A percentile compares a stretch with the other conserved stretches of the same genome.
Conservation (phyloP, 2,329 filamentous ascomycete genomes). For the Grosmannia clavigera region DNA sequence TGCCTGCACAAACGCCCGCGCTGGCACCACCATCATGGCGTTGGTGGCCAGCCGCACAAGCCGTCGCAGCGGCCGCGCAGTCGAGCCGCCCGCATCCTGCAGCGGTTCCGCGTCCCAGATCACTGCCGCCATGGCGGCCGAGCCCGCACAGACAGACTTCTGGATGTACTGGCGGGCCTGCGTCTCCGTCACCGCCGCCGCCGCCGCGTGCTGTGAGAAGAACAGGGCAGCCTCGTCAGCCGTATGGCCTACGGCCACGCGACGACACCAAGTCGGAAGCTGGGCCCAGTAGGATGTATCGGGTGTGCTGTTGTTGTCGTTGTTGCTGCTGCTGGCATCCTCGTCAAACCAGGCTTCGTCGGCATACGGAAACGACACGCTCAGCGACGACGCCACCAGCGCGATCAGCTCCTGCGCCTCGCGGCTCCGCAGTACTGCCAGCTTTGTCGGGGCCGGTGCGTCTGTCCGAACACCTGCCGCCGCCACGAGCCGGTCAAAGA, state of each 20-base stretch:
- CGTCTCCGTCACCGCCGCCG: neutral
- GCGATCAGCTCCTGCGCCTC: neutral
- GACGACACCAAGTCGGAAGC: constrained; percentile 3
- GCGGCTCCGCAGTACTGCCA: neutral
- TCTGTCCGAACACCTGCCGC: neutral
- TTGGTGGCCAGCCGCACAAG: neutral
- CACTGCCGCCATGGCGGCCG: neutral
- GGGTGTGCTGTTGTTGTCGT: neutral
- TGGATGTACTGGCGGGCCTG: neutral
- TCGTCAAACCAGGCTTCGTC: neutral
- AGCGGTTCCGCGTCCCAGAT: neutral
- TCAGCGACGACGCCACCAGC: neutral
- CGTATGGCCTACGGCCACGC: neutral
- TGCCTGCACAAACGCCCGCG: neutral
- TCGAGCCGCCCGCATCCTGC: neutral
- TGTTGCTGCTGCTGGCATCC: too few relatives aligned
- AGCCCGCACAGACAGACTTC: neutral
- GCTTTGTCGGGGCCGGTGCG: neutral
- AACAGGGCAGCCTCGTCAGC: constrained; percentile 5
- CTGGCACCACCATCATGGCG: neutral
- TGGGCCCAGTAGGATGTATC: neutral
- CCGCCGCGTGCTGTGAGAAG: neutral
- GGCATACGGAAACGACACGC: neutral
- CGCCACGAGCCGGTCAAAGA: constrained; percentile 4
- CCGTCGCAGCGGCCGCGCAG: neutral